These are phyloP conservation scores for Sanghuangporus baumii DNA, from an alignment of 1,284 basidiomycete species.

Conservation along the genomic window DNA sequence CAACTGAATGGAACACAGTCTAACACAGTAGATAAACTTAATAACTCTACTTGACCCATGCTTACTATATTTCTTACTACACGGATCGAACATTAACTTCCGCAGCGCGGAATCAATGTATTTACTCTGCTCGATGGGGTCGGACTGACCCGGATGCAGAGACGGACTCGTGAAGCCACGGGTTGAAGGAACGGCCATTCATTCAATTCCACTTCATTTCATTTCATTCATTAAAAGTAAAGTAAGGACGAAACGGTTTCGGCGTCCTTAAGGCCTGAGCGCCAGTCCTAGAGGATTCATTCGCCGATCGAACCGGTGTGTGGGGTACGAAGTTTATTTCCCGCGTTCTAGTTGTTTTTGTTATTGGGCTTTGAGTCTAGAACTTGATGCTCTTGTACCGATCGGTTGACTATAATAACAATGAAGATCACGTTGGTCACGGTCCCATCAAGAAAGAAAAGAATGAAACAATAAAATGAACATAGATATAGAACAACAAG, in stretches of 20 bases:
- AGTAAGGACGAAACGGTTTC: neutral
- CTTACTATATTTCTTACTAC: no score
- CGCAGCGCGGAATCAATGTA: neutral
- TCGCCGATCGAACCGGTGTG: neutral
- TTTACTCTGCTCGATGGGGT: neutral
- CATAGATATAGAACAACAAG: neutral
- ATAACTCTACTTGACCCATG: no score
- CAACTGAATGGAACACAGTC: no score
- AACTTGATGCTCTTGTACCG: neutral
- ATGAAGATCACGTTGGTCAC: no score
- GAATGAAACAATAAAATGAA: neutral
- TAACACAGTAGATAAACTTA: no score
- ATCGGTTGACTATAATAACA: no score
- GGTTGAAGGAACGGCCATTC: neutral
- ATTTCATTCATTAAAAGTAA: no score
- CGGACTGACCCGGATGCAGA: neutral
- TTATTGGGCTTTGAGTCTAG: neutral
- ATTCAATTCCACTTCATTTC: neutral
- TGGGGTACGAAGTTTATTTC: constrained; percentile 11
- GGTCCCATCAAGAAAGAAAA: neutral
- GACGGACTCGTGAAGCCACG: neutral
- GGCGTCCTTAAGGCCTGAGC: neutral
- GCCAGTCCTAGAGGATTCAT: neutral
- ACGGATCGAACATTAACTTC: neutral
- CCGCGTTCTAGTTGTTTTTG: neutral